Base-by-base conservation (phyloP, 441 rosid species). In the Erodium texanum region DNA sequence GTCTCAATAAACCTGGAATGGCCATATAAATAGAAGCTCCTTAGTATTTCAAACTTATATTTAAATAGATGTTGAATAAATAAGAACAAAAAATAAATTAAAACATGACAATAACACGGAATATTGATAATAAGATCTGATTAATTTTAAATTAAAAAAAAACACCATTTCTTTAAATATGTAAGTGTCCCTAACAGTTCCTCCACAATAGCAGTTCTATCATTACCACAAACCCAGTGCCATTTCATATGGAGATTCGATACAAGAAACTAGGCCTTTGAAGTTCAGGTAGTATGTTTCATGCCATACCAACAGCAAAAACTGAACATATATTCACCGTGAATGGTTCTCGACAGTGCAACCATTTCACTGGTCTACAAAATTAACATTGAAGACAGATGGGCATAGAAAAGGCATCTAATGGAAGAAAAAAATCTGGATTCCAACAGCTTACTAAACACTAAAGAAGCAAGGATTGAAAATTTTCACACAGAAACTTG, bases 1-100 rank as follows among this genome's bases (percentile, higher is more conserved):
- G 67, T 82, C 73, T 87, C 86, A 66, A 94, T 89, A 80, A 94
- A 94, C 80, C 99, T 93, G 85, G 67, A 69, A 80, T 50, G 22
- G 38, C 29, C 12, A 73, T 58, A 59, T 50, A 12, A 56, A 11
- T 65, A 43, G 65, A 38, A 29, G 24, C 45, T 1, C 3, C 32
- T 32, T 11, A 48, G 27, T 20, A 23, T 43, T 41, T 9, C 34
- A 8, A 20, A 43, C 68, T 14, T 12, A 12, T 22, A 24, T 20
- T 65, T 68, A 64, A 64, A 15, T 36, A 62, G 1, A 65, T 15
- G 22, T 59, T 22, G 34, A 22, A 24, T 19, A 59, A 15, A 12
- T 48, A 38, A 1, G 15, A 20, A 19, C 3, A 3, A 22, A 45
- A 14, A 34, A 14, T 8, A 15, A 22, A 62, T 22, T 24, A 20